Evolutionary conservation across 345 rosid species (phyloP).

Genomic region (Pistacia vera): DNA sequence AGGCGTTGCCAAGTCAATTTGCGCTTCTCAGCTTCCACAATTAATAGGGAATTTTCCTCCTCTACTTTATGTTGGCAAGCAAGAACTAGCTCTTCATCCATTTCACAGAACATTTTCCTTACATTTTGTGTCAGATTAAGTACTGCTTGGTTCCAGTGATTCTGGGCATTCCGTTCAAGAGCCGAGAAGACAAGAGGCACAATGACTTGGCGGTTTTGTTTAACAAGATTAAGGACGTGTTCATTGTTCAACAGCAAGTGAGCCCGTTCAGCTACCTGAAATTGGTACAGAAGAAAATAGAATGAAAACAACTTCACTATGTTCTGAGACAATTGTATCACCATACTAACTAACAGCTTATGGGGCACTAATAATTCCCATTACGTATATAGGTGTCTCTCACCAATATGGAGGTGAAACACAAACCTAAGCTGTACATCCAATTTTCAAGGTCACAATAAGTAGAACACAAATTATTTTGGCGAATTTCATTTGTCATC

Average conservation of each 20-base stretch:
- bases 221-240: constrained; percentile 54
- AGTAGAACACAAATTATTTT: background rate
- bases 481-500: background rate
- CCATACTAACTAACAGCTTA: background rate
- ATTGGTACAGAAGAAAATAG: constrained; percentile 3
- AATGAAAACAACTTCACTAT: constrained; percentile 9
- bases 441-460: background rate
- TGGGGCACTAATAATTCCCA: background rate
- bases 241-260: constrained; percentile 80
- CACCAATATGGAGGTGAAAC: background rate
- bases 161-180: constrained; percentile 58
- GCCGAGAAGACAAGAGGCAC: constrained; percentile 60
- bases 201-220: constrained; percentile 55
- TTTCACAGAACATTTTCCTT: constrained; percentile 58
- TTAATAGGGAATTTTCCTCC: constrained; percentile 47
- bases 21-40: constrained; percentile 55
- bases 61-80: constrained; percentile 56
- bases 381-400: background rate
- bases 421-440: too few species aligned
- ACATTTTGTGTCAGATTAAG: constrained; percentile 65
- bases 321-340: background rate
- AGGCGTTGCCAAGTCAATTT: constrained; percentile 65
- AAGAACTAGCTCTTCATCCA: constrained; percentile 65
- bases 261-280: constrained; percentile 83
- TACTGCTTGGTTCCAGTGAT: constrained; percentile 81